Base-by-base conservation (phyloP, 1,284 basidiomycete genomes). In the Ganoderma lucidum region DNA sequence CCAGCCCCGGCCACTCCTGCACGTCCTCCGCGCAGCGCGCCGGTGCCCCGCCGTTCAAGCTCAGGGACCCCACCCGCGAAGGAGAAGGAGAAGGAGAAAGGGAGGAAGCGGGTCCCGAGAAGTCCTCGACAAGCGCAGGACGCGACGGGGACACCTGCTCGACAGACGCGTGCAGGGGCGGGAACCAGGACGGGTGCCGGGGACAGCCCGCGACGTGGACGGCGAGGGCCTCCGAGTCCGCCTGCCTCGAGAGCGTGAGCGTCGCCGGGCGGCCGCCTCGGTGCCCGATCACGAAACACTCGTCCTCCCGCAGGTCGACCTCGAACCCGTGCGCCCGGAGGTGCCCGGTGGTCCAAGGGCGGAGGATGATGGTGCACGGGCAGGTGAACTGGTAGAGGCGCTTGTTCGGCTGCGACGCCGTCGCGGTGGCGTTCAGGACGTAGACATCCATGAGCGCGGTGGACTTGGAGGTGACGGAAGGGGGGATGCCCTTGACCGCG, bases 291-390 rank as follows among this genome's bases (percentile, higher is more conserved):
- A 17, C 23, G 30, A 56, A 15, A 9, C 53, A 35, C 14, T 56
- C 53, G 53, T 35, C 53, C 53, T 56, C 53, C 30, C 15, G 30
- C 30, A 56, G 53, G 30, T 23, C 23, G 5, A 28, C 3, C 15
- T 56, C 53, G 30, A 56, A 56, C 2, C 53, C 53, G 15, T 32
- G 17, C 23, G 32, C 17, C 30, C 32, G 28, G 15, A 56, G 53
- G 32, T 56, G 53, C 53, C 8, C 30, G 5, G 15, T 14, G 30
- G 53, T 56, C 53, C 53, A 56, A 1, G 53, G 53, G 3, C 53
- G 53, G 53, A 56, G 32, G 53, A 56, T 32, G 10, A 56, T 35
- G 30, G 53, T 56, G 53, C 53, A 56, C 53, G 53, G 53, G 53
- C 30, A 35, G 14, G 53, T 56, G 15, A 56, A 56, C 30, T 56